phyloP scores from a whole-genome alignment of 2,329 filamentous ascomycete species.

The Diplodia scrobiculata region DNA sequence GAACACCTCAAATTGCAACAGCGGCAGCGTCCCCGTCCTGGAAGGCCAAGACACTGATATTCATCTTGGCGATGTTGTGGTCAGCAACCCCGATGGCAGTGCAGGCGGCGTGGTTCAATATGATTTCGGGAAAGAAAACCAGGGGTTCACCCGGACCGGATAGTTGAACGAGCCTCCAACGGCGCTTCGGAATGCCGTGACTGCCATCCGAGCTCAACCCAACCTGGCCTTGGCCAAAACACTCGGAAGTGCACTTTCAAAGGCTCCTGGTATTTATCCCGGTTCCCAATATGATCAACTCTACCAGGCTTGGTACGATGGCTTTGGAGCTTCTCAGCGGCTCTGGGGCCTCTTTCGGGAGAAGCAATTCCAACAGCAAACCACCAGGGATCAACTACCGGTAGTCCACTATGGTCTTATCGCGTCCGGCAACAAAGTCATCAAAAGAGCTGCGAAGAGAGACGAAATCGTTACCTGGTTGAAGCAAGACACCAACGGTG shows the following conservation, averaged over 20 bases:
- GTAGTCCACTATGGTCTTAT: background rate
- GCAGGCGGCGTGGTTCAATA: slow-evolving; percentile 39
- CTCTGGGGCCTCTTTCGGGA: too few relatives aligned
- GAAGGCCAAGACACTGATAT: slow-evolving; percentile 35
- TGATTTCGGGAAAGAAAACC: slow-evolving; percentile 34
- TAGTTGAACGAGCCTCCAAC: background rate
- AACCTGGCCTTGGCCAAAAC: too few relatives aligned
- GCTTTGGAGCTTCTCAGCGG: background rate
- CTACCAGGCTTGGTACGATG: background rate
- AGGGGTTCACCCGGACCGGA: background rate
- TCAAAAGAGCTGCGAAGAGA: background rate
- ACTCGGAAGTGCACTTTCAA: background rate
- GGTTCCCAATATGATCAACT: background rate
- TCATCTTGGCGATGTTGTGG: slow-evolving; percentile 36
- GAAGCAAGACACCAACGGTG: slow-evolving; percentile 7
- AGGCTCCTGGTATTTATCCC: background rate
- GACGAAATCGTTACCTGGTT: background rate
- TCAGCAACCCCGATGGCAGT: slow-evolving; percentile 30
- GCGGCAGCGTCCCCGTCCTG: slow-evolving; percentile 35
- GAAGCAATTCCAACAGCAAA: too few relatives aligned
- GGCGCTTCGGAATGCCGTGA: background rate
- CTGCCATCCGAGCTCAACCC: background rate
- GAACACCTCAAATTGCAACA: too few relatives aligned
- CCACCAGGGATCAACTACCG: background rate
- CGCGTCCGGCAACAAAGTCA: background rate